These are phyloP conservation scores for Funneliformis mosseae DNA, from an alignment of 192 early-diverging fungal genomes.

Conservation along the genomic window DNA sequence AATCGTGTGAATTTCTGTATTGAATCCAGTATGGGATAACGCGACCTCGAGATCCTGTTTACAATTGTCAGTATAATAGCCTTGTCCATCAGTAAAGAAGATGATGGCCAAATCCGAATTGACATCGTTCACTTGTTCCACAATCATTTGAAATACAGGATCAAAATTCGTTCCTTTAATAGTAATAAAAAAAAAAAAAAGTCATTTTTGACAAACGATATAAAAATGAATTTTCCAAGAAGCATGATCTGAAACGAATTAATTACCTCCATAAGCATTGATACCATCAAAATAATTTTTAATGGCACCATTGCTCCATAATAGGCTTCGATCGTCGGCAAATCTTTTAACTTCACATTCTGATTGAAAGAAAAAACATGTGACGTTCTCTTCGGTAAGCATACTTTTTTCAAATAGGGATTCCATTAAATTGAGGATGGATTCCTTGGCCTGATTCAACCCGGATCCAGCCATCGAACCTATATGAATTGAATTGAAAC, in stretches of 20 bases:
- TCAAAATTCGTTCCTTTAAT: slow-evolving; percentile 41
- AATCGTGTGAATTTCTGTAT: slow-evolving; percentile 42
- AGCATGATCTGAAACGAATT: neutral
- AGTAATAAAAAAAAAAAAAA: neutral
- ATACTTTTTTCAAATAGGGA: slow-evolving; percentile 30
- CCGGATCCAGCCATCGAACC: slow-evolving; percentile 47
- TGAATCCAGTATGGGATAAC: neutral
- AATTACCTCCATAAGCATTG: slow-evolving; percentile 40
- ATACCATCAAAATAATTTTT: slow-evolving; percentile 32
- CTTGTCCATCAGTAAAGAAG: slow-evolving; percentile 48
- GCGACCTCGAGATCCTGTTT: neutral
- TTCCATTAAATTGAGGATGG: slow-evolving; percentile 39
- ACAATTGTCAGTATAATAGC: neutral
- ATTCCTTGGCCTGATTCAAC: slow-evolving; percentile 39
- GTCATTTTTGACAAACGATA: neutral
- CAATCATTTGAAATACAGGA: slow-evolving; percentile 36
- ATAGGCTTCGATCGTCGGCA: slow-evolving; percentile 14
- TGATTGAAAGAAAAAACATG: slow-evolving; percentile 37
- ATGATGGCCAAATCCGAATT: slow-evolving; percentile 40
- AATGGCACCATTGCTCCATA: slow-evolving; percentile 31
- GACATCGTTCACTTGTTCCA: slow-evolving; percentile 7
- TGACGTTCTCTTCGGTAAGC: slow-evolving; percentile 32
- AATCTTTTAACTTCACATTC: slow-evolving; percentile 36
- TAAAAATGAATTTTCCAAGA: neutral
- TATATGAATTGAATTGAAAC: neutral